Evolutionary conservation across 805 yeast species (phyloP).

Genomic region (Cyberlindnera lachancei): DNA sequence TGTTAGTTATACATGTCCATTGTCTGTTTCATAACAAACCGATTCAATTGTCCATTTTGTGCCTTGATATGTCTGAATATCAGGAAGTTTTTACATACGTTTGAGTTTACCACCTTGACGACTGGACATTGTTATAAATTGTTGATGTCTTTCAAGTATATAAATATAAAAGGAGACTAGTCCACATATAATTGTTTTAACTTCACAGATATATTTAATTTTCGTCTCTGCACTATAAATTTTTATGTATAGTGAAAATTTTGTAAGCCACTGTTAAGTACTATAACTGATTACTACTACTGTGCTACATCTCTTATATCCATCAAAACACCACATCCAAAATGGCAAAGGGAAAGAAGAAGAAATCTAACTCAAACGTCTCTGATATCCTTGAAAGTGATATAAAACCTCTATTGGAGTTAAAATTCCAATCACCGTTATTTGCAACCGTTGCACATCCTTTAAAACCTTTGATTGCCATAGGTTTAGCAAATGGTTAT

Average conservation of each 20-base stretch:
- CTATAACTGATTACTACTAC: too few species aligned
- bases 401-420: constrained; percentile 27
- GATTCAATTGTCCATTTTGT: neutral
- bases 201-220: too few species aligned
- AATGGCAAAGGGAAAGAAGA: too few species aligned
- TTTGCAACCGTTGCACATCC: constrained; percentile 81
- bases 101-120: constrained; percentile 97
- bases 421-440: constrained; percentile 49
- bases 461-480: constrained; percentile 46
- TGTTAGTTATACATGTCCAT: neutral
- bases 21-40: neutral
- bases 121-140: constrained; percentile 71
- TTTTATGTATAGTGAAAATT: too few species aligned
- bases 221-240: too few species aligned
- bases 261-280: too few species aligned
- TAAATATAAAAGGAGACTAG: too few species aligned
- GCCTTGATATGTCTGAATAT: too few species aligned
- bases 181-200: too few species aligned
- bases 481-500: constrained; percentile 82
- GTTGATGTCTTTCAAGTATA: too few species aligned
- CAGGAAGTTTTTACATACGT: constrained; percentile 54
- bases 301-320: too few species aligned
- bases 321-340: too few species aligned
- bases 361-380: constrained; percentile 11
- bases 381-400: constrained; percentile 15